Percentiles rank a stretch among this genome's conserved stretches.
These are phyloP conservation scores for Davidsoniella virescens DNA, from an alignment of 2,329 filamentous ascomycete genomes.

Conservation along the genomic window DNA sequence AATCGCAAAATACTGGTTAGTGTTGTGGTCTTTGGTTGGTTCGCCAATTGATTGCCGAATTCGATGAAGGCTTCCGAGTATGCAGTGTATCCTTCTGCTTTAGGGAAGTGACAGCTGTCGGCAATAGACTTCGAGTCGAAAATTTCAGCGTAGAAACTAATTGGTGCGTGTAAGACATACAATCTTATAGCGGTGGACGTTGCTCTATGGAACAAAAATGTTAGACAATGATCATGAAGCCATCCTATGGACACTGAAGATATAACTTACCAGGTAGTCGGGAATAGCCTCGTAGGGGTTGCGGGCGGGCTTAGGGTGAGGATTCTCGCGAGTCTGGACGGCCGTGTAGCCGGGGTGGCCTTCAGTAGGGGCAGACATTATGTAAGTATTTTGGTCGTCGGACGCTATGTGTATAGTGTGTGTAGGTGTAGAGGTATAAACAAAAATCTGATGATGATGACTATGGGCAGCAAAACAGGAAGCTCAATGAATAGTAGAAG, in stretches of 20 bases:
- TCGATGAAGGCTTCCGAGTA: background rate
- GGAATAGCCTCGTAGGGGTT: slow-evolving; percentile 48
- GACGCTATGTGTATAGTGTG: background rate
- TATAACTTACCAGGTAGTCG: slow-evolving; percentile 39
- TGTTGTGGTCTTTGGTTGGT: background rate
- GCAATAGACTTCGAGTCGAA: background rate
- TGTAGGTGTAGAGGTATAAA: background rate
- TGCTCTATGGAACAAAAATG: slow-evolving; percentile 22
- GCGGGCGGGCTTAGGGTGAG: slow-evolving; percentile 13
- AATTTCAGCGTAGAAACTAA: background rate
- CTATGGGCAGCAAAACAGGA: background rate
- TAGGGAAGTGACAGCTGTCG: background rate
- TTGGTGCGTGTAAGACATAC: slow-evolving; percentile 10
- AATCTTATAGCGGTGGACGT: slow-evolving; percentile 59
- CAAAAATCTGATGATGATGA: background rate
- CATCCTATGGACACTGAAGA: background rate
- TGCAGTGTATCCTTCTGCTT: slow-evolving; percentile 7
- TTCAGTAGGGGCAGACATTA: slow-evolving; percentile 13
- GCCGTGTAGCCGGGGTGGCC: slow-evolving; percentile 13
- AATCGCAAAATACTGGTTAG: slow-evolving; percentile 3
- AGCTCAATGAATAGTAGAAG: slow-evolving; percentile 1
- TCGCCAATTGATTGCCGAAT: background rate
- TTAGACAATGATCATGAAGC: background rate
- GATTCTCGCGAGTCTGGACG: slow-evolving; percentile 12
- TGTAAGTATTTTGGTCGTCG: slow-evolving; percentile 7